A percentile compares a stretch with the other conserved stretches of the same genome.
Conservation (phyloP, 192 early-diverging fungal genomes). For the Coemansia sp. region DNA sequence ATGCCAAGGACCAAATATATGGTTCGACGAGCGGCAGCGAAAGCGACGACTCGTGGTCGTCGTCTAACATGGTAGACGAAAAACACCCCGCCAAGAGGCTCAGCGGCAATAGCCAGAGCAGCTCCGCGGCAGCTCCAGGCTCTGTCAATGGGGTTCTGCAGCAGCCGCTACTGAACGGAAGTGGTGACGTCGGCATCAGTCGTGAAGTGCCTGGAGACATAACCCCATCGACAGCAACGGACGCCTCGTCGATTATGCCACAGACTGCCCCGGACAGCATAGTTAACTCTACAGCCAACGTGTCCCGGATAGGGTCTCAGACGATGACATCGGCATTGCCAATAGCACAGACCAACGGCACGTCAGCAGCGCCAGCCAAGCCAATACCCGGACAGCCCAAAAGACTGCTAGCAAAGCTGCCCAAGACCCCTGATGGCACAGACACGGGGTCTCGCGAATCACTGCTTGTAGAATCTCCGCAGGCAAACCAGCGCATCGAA, state of each 20-base stretch:
- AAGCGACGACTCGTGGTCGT: conserved; percentile 6
- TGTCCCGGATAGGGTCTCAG: conserved; percentile 6
- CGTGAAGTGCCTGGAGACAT: not conserved
- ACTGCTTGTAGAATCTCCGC: no score
- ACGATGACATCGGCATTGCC: not conserved
- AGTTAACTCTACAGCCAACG: not conserved
- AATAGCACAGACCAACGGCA: not conserved
- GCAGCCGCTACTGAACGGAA: not conserved
- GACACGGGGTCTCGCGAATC: conserved; percentile 14
- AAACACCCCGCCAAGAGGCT: not conserved
- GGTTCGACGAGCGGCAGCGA: conserved; percentile 8
- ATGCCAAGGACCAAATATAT: not conserved
- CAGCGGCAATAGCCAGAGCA: not conserved
- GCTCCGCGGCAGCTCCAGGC: not conserved
- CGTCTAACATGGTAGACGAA: not conserved
- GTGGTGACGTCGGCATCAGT: not conserved
- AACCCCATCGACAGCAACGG: conserved; percentile 9
- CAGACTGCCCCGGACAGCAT: conserved; percentile 10
- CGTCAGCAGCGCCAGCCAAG: conserved; percentile 2
- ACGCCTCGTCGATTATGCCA: conserved; percentile 10
- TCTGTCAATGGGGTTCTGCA: not conserved
- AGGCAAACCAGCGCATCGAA: no score
- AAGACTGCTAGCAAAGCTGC: conserved; percentile 26
- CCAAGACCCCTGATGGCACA: conserved; percentile 34
- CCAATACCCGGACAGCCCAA: not conserved